Conservation (phyloP, 2,329 filamentous ascomycete species). For the Ascosphaera apis region DNA sequence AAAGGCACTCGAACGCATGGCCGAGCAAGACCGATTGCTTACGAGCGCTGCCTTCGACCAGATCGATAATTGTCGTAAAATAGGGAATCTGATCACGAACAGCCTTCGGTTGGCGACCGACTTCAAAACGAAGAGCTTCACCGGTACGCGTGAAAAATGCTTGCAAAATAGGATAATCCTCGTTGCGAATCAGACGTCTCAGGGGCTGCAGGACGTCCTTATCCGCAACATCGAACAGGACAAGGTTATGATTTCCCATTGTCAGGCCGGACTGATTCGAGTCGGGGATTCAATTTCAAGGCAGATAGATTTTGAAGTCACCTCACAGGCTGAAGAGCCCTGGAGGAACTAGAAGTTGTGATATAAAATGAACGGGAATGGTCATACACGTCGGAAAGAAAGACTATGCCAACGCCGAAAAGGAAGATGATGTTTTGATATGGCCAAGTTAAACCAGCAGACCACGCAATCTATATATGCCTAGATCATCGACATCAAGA, state of each 20-base stretch:
- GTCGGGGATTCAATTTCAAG: background rate
- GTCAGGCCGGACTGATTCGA: background rate
- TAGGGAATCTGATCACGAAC: slow-evolving; percentile 2
- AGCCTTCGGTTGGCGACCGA: background rate
- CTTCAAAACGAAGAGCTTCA: background rate
- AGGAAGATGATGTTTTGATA: too few relatives aligned
- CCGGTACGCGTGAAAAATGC: slow-evolving; percentile 2
- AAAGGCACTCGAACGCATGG: slow-evolving; percentile 4
- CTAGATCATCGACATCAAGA: background rate
- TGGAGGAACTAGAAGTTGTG: too few relatives aligned
- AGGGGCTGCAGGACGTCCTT: slow-evolving; percentile 1
- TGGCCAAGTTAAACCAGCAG: background rate
- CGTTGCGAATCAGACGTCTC: background rate
- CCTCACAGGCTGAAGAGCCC: background rate
- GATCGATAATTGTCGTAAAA: slow-evolving; percentile 3
- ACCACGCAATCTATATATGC: background rate
- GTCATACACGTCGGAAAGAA: too few relatives aligned
- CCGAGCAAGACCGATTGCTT: slow-evolving; percentile 2
- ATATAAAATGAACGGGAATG: too few relatives aligned
- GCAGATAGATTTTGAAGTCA: too few relatives aligned
- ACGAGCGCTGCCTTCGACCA: slow-evolving; percentile 1
- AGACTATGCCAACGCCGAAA: too few relatives aligned
- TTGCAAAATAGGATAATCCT: background rate
- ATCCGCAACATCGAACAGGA: background rate
- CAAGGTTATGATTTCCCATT: background rate